phyloP scores from a whole-genome alignment of 1,284 basidiomycete genomes.

The Crucibulum parvulum region DNA sequence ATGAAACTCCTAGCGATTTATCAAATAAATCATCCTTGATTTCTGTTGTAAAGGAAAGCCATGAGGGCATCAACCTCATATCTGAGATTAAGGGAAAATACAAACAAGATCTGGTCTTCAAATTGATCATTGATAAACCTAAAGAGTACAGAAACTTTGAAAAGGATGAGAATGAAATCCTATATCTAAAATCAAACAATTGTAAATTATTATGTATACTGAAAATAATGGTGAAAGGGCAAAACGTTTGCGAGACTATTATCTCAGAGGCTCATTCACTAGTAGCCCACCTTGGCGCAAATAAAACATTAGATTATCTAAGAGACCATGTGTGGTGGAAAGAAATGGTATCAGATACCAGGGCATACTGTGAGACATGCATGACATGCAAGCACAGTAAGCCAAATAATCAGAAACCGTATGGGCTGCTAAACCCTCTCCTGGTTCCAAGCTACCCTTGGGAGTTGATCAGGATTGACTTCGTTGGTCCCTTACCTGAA shows the following conservation, averaged over 20 bases:
- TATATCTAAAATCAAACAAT: constrained; percentile 18
- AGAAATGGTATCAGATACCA: constrained; percentile 22
- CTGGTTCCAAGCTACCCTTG: constrained; percentile 32
- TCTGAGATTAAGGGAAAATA: constrained; percentile 14
- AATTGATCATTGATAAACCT: constrained; percentile 20
- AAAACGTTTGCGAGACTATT: constrained; percentile 25
- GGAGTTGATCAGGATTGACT: constrained; percentile 45
- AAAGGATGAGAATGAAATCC: constrained; percentile 13
- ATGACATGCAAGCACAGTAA: constrained; percentile 28
- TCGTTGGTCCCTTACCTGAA: constrained; percentile 18
- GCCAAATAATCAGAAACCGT: constrained; percentile 27
- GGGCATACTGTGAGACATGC: constrained; percentile 28
- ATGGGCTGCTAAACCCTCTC: constrained; percentile 35
- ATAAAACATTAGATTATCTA: constrained; percentile 33
- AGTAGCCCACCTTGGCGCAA: constrained; percentile 32
- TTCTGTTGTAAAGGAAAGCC: not conserved
- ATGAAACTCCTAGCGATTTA: not conserved
- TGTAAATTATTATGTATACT: constrained; percentile 33
- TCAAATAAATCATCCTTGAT: not conserved
- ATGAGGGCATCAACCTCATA: constrained; percentile 13
- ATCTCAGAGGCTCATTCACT: constrained; percentile 32
- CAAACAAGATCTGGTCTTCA: constrained; percentile 24
- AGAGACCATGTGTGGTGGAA: constrained; percentile 37
- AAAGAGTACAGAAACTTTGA: constrained; percentile 26
- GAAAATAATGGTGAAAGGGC: constrained; percentile 15